Percentiles rank a stretch among this genome's conserved stretches.
Conservation (phyloP, 768 basidiomycete genomes). For the Kwoniella sp. region DNA sequence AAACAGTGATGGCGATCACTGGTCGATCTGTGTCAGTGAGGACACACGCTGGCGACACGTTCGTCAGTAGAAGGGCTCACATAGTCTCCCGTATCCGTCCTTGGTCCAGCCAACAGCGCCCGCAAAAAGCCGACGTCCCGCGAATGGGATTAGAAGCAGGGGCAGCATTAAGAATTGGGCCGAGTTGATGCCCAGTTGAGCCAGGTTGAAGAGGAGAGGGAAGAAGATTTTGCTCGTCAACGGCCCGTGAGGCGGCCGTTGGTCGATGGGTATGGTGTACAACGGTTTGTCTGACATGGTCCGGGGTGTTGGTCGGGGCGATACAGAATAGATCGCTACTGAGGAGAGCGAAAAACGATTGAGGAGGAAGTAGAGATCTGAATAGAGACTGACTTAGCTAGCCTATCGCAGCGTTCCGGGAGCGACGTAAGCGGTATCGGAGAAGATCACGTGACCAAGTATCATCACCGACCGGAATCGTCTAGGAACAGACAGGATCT, state of each 20-base stretch:
- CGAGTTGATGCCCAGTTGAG: conserved; percentile 69
- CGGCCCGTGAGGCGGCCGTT: conserved; percentile 48
- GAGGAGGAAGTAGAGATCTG: no score
- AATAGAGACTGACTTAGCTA: no score
- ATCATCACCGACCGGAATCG: no score
- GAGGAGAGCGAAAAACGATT: neutral
- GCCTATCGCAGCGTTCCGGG: no score
- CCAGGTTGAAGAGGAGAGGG: conserved; percentile 62
- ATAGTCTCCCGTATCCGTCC: conserved; percentile 73
- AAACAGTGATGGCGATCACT: conserved; percentile 50
- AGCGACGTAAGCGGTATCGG: no score
- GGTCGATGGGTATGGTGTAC: conserved; percentile 55
- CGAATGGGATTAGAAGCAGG: conserved; percentile 67
- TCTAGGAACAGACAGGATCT: no score
- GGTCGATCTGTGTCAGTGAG: no score
- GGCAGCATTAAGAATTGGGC: conserved; percentile 74
- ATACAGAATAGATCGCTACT: neutral
- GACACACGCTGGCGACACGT: conserved; percentile 1
- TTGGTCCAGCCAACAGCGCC: conserved; percentile 78
- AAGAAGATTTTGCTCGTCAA: conserved; percentile 43
- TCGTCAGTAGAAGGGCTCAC: conserved; percentile 54
- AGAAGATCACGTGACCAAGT: no score
- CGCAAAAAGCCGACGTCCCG: conserved; percentile 64
- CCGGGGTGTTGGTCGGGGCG: neutral
- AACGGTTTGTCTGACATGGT: conserved; percentile 31